phyloP scores from a whole-genome alignment of 805 yeast species.

The Kodamaea sagamina region DNA sequence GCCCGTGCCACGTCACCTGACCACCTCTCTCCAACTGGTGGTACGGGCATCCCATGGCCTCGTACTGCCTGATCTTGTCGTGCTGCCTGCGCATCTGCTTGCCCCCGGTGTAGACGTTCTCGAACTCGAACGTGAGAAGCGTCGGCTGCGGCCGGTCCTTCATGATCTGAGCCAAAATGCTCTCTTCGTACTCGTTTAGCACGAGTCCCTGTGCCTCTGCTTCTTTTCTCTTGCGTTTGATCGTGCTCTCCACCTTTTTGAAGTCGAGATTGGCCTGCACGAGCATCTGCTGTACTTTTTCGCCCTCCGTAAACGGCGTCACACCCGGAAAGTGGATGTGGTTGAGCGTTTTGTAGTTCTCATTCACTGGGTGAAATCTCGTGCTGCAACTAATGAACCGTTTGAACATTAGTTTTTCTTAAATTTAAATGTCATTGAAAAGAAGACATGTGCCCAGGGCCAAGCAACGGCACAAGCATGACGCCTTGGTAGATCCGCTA shows the following conservation, averaged over 20 bases:
- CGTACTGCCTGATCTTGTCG: constrained; percentile 28
- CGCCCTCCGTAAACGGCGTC: constrained; percentile 48
- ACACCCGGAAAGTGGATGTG: constrained; percentile 47
- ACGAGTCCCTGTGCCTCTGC: constrained; percentile 41
- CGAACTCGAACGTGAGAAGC: constrained; percentile 79
- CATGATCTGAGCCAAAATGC: constrained; percentile 44
- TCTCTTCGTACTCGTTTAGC: constrained; percentile 50
- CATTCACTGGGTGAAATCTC: constrained; percentile 7
- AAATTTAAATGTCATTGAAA: neutral
- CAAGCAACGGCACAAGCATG: constrained; percentile 7
- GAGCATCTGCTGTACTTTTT: constrained; percentile 55
- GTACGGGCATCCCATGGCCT: constrained; percentile 53
- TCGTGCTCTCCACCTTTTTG: constrained; percentile 54
- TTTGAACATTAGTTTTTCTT: neutral
- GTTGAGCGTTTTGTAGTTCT: constrained; percentile 24
- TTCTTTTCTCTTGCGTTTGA: constrained; percentile 40
- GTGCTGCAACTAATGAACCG: constrained; percentile 3
- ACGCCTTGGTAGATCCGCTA: constrained; percentile 20
- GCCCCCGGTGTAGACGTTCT: constrained; percentile 90
- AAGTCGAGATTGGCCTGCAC: constrained; percentile 58
- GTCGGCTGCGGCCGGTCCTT: constrained; percentile 61
- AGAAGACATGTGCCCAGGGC: constrained; percentile 5
- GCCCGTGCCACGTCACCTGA: constrained; percentile 94
- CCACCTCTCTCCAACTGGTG: constrained; percentile 92
- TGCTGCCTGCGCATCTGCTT: constrained; percentile 61